Percentiles rank a stretch among this genome's conserved stretches.
Evolutionary conservation across 1,284 basidiomycete species (phyloP).

Genomic region (Neolentinus lepideus): DNA sequence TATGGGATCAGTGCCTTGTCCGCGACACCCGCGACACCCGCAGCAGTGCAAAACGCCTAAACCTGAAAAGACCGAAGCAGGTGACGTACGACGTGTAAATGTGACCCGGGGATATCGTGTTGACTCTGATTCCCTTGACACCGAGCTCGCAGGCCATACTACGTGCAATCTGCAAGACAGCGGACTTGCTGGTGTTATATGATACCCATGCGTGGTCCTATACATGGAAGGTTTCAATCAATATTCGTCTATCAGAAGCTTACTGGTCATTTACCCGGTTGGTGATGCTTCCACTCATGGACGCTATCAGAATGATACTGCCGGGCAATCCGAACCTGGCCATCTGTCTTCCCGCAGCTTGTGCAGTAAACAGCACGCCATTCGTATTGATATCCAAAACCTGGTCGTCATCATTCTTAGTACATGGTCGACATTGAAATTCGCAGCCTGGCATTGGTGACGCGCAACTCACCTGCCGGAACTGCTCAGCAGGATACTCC

Average conservation of each 20-base stretch:
- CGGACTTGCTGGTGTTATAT: constrained; percentile 80
- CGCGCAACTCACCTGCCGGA: constrained; percentile 45
- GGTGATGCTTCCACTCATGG: constrained; percentile 82
- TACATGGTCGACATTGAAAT: not conserved
- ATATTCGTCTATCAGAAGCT: no score
- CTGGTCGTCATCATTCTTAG: constrained; percentile 22
- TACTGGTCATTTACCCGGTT: constrained; percentile 48
- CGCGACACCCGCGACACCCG: not conserved
- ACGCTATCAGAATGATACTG: constrained; percentile 79
- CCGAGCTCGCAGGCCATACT: constrained; percentile 85
- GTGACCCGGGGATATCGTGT: constrained; percentile 70
- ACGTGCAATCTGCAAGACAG: constrained; percentile 75
- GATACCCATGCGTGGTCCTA: constrained; percentile 72
- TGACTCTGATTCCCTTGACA: constrained; percentile 62
- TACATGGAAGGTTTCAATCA: no score
- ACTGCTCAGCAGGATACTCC: constrained; percentile 64
- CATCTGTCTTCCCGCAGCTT: constrained; percentile 77
- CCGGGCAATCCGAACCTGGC: constrained; percentile 61
- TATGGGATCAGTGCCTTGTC: no score
- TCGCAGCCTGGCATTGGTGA: not conserved
- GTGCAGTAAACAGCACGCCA: constrained; percentile 73
- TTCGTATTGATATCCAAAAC: constrained; percentile 72
- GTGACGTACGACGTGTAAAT: constrained; percentile 62
- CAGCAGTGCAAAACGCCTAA: not conserved
- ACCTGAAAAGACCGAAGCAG: not conserved